These are phyloP conservation scores for Leptodermis oblonga DNA, from an alignment of 257 asterid species.

Conservation along the genomic window DNA sequence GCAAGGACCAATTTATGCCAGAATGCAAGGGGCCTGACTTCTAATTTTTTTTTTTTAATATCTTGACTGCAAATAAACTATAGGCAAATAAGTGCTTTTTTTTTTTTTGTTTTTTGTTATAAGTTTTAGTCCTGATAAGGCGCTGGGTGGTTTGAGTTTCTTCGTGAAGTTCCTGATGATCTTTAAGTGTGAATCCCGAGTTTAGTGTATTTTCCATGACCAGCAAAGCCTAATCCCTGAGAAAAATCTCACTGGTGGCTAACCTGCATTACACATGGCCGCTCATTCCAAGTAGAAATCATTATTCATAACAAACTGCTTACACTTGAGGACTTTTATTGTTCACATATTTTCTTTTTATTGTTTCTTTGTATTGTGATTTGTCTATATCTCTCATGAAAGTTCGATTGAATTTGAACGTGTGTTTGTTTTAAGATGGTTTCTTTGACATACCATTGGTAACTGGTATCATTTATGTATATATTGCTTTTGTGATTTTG, in stretches of 20 bases:
- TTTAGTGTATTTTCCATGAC: not conserved
- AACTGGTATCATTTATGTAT: not conserved
- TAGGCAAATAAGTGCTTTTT: not conserved
- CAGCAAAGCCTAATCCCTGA: too few relatives aligned
- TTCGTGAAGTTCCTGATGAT: not conserved
- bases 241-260: too few relatives aligned
- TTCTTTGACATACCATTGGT: not conserved
- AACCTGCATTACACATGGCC: too few relatives aligned
- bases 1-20: conserved; percentile 13
- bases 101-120: not conserved
- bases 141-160: not conserved
- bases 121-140: not conserved
- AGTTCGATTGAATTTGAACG: not conserved
- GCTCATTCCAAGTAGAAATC: too few relatives aligned
- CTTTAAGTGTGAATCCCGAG: not conserved
- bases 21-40: conserved; percentile 10
- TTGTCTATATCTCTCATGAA: not conserved
- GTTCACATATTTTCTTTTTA: not conserved
- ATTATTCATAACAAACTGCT: not conserved
- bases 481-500: too few relatives aligned
- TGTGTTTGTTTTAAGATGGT: not conserved
- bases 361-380: not conserved
- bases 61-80: not conserved
- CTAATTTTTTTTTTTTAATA: not conserved
- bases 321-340: not conserved